Conservation (phyloP, 2,329 filamentous ascomycete species). For the Apiospora saccharicola region DNA sequence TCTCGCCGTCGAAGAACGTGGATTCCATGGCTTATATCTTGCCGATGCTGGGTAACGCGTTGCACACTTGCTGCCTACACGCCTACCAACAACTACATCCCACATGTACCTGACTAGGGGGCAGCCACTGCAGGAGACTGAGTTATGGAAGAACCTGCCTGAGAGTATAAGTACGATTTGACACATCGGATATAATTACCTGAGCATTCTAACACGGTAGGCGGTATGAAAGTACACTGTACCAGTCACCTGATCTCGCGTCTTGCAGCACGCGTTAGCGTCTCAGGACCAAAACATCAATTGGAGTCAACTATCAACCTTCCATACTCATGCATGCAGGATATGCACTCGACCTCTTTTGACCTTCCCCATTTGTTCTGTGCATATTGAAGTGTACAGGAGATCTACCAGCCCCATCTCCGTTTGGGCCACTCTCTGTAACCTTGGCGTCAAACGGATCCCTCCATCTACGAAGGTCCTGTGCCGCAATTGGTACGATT, state of each 20-base stretch:
- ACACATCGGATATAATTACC: neutral
- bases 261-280: neutral
- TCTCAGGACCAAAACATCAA: neutral
- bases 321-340: neutral
- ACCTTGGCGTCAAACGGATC: neutral
- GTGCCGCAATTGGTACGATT: constrained; percentile 4
- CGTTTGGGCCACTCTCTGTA: neutral
- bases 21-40: neutral
- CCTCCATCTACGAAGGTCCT: neutral
- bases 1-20: neutral
- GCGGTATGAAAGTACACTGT: neutral
- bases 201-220: neutral
- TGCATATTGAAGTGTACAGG: neutral
- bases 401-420: neutral
- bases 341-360: neutral
- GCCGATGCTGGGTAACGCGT: neutral
- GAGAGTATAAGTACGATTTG: neutral
- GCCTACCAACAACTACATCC: too few relatives aligned
- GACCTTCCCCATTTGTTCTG: constrained; percentile 14
- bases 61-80: neutral
- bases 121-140: neutral
- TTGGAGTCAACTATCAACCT: neutral
- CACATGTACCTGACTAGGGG: neutral
- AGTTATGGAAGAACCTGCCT: neutral
- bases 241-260: constrained; percentile 4